Percentiles rank a stretch among this genome's conserved stretches.
Conservation (phyloP, 441 rosid species). For the Capsella rubella region DNA sequence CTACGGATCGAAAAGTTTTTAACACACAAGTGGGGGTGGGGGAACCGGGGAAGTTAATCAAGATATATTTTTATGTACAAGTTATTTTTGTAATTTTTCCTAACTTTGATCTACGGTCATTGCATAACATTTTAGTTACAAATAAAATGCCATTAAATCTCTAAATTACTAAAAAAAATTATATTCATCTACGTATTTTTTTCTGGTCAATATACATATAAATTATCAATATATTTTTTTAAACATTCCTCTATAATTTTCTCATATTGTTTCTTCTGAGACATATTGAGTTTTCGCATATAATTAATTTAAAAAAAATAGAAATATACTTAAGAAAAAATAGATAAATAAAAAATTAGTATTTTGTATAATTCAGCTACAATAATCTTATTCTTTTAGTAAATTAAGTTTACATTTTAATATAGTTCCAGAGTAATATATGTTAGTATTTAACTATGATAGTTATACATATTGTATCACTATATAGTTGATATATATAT, state of each 20-base stretch:
- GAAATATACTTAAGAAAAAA: not conserved
- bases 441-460: not conserved
- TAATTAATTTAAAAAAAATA: no score
- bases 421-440: not conserved
- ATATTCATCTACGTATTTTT: not conserved
- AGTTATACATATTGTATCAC: not conserved
- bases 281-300: not conserved
- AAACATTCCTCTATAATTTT: not conserved
- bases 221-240: no score
- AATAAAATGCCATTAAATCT: not conserved
- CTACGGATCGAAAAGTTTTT: not conserved
- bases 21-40: slow-evolving; percentile 12
- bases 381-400: not conserved
- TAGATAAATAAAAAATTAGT: not conserved
- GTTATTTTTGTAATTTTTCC: not conserved
- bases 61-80: not conserved
- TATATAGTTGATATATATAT: not conserved
- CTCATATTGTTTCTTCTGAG: not conserved
- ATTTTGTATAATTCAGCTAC: not conserved
- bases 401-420: not conserved
- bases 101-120: not conserved
- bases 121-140: not conserved
- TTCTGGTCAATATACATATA: no score
- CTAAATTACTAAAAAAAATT: not conserved
- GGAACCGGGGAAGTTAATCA: not conserved